Percentiles rank a stretch among this genome's conserved stretches.
Evolutionary conservation across 2,329 filamentous ascomycete genomes (phyloP).

Genomic region (Fusarium sp.): DNA sequence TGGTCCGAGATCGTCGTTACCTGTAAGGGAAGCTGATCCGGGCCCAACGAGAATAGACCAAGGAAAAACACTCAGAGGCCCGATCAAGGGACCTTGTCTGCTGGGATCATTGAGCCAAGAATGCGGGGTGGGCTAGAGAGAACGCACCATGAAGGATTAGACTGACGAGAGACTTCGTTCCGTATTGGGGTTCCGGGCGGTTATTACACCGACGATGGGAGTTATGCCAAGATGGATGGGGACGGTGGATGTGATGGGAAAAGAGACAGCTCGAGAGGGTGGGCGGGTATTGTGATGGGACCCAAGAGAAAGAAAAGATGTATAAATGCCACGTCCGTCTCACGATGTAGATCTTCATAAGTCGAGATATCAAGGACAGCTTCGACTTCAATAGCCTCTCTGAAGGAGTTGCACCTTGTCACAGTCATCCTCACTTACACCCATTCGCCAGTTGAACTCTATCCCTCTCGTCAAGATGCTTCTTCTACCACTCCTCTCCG

Average conservation of each 20-base stretch:
- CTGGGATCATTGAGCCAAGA: slow-evolving; percentile 31
- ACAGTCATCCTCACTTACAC: not conserved
- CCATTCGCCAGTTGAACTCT: not conserved
- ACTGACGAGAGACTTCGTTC: slow-evolving; percentile 19
- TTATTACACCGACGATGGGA: slow-evolving; percentile 16
- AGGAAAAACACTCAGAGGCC: slow-evolving; percentile 17
- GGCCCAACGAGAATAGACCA: slow-evolving; percentile 25
- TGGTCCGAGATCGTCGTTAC: slow-evolving; percentile 42
- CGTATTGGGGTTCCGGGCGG: slow-evolving; percentile 16
- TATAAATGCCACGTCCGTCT: slow-evolving; percentile 32
- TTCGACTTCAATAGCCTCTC: slow-evolving; percentile 8
- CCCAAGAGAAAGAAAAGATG: not conserved
- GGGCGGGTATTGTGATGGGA: slow-evolving; percentile 31
- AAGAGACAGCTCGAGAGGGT: not conserved
- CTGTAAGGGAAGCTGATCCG: slow-evolving; percentile 46
- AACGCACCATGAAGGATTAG: slow-evolving; percentile 9
- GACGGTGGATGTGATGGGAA: slow-evolving; percentile 5
- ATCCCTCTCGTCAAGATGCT: slow-evolving; percentile 40
- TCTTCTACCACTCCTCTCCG: slow-evolving; percentile 45
- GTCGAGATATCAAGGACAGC: slow-evolving; percentile 27
- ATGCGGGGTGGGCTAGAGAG: slow-evolving; percentile 30
- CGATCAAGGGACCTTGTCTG: not conserved
- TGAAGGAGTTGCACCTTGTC: slow-evolving; percentile 13
- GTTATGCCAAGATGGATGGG: slow-evolving; percentile 23
- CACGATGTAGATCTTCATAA: slow-evolving; percentile 13